Conservation (phyloP, 2,329 filamentous ascomycete species). For the Neonectria hederae region DNA sequence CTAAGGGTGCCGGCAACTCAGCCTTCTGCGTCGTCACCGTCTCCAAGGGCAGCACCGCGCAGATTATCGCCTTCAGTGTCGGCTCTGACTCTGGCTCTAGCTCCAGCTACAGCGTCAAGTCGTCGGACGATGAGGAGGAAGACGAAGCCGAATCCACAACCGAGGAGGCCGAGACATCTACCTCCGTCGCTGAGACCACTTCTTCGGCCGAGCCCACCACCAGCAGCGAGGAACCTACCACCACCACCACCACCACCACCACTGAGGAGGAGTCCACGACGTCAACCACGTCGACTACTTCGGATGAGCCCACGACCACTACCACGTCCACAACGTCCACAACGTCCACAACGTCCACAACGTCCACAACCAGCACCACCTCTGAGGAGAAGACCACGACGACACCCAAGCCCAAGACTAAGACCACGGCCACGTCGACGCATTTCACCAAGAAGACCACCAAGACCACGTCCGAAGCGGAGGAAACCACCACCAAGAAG, state of each 20-base stretch:
- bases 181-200: constrained; percentile 23
- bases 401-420: constrained; percentile 25
- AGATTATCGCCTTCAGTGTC: constrained; percentile 69
- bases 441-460: constrained; percentile 41
- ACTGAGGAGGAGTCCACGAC: constrained; percentile 27
- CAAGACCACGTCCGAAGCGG: constrained; percentile 9
- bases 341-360: background rate
- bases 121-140: constrained; percentile 32
- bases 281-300: constrained; percentile 28
- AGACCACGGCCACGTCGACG: constrained; percentile 39
- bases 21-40: constrained; percentile 83
- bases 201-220: constrained; percentile 19
- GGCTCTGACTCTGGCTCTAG: constrained; percentile 47
- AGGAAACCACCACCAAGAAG: constrained; percentile 28
- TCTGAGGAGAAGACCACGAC: constrained; percentile 17
- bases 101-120: constrained; percentile 11
- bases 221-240: constrained; percentile 24
- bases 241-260: constrained; percentile 35
- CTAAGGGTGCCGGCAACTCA: constrained; percentile 72
- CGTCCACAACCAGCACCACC: constrained; percentile 28
- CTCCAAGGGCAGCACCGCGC: constrained; percentile 70
- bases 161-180: constrained; percentile 18
- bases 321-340: background rate
- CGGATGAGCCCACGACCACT: background rate
- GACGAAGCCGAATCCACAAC: constrained; percentile 39